phyloP scores from a whole-genome alignment of 1,139 yeast species.

The Suhomyces bokatorum region DNA sequence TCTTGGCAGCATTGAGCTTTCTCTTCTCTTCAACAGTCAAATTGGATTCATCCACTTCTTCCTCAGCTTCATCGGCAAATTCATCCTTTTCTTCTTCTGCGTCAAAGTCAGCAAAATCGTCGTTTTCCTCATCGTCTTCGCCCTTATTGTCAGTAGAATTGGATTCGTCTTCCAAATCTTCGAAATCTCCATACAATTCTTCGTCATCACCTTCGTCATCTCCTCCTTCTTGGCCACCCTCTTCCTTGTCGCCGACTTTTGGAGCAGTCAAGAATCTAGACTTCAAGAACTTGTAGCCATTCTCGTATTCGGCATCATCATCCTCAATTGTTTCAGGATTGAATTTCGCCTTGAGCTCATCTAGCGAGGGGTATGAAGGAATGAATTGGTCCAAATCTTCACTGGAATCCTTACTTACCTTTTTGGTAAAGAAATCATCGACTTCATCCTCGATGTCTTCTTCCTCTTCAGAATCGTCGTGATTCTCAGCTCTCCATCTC shows the following conservation, averaged over 20 bases:
- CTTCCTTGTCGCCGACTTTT: conserved; percentile 41
- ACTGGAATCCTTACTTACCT: conserved; percentile 28
- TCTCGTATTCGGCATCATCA: conserved; percentile 43
- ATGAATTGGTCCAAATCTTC: conserved; percentile 35
- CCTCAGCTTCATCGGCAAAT: conserved; percentile 28
- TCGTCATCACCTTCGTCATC: conserved; percentile 44
- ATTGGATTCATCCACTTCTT: conserved; percentile 39
- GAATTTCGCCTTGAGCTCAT: conserved; percentile 58
- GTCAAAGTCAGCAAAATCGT: conserved; percentile 59
- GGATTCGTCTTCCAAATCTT: conserved; percentile 60
- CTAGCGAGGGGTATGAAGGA: conserved; percentile 47
- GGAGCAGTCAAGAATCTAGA: conserved; percentile 72
- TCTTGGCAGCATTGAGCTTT: conserved; percentile 80
- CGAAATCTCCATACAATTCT: conserved; percentile 75
- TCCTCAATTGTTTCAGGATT: conserved; percentile 33
- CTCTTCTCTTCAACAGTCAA: conserved; percentile 69
- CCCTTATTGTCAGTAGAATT: conserved; percentile 9
- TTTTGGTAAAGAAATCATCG: conserved; percentile 61
- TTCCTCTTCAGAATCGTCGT: conserved; percentile 50
- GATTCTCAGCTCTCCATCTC: conserved; percentile 66
- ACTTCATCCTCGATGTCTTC: conserved; percentile 54
- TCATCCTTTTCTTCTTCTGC: conserved; percentile 37
- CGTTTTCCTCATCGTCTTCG: conserved; percentile 23
- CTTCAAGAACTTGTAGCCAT: conserved; percentile 50
- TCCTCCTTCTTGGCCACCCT: conserved; percentile 34